Conservation (phyloP, 805 yeast genomes). For the Starmerella bombi region DNA sequence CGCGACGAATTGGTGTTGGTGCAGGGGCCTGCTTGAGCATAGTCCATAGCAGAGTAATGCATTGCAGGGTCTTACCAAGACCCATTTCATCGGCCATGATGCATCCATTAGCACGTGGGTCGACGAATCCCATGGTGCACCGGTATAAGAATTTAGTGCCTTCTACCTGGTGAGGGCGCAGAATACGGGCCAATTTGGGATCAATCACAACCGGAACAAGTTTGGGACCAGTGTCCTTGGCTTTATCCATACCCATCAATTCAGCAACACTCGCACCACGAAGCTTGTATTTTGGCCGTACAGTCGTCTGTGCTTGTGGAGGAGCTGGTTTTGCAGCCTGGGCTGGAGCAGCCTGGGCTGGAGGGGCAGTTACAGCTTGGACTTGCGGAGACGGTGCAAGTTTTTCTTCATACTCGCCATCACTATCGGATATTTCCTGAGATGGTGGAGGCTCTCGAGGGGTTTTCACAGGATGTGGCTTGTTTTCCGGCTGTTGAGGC, state of each 20-base stretch:
- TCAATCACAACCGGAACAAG: conserved; percentile 94
- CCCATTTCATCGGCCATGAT: conserved; percentile 99
- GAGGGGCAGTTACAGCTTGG: not conserved
- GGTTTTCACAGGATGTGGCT: not conserved
- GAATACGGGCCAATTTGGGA: conserved; percentile 66
- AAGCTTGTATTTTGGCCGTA: not conserved
- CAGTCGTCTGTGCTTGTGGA: not conserved
- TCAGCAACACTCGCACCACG: conserved; percentile 48
- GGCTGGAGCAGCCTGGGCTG: not conserved
- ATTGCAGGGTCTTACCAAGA: conserved; percentile 78
- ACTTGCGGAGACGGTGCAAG: not conserved
- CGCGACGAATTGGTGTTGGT: conserved; percentile 44
- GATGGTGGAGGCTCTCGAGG: not conserved
- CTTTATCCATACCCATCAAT: conserved; percentile 52
- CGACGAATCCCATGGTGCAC: conserved; percentile 71
- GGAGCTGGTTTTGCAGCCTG: not conserved
- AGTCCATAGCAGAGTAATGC: conserved; percentile 88
- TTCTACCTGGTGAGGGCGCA: conserved; percentile 92
- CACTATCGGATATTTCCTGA: conserved; percentile 21
- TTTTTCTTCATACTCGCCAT: conserved; percentile 22
- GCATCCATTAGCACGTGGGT: conserved; percentile 70
- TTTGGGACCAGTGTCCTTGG: conserved; percentile 36
- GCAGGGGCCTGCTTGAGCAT: conserved; percentile 69
- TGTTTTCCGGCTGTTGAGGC: not conserved
- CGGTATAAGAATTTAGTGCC: conserved; percentile 85